A percentile compares a stretch with the other conserved stretches of the same genome.
phyloP scores from a whole-genome alignment of 306 rosid species.

The Senna tora region DNA sequence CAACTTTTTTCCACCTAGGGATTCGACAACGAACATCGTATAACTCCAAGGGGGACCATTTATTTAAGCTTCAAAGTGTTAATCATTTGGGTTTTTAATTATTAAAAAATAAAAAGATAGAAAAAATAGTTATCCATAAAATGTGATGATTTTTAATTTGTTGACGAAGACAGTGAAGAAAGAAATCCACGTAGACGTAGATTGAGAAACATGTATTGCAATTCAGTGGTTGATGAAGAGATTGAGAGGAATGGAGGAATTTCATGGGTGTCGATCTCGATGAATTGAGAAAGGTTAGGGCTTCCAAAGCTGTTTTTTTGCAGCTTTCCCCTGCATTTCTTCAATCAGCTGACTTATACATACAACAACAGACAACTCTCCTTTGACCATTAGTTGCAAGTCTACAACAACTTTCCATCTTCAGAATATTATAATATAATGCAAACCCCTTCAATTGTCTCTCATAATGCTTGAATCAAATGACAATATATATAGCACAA shows the following conservation, averaged over 20 bases:
- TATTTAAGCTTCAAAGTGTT: conserved; percentile 32
- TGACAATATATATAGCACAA: conserved; percentile 15
- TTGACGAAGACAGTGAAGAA: conserved; percentile 16
- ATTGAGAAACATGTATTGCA: conserved; percentile 19
- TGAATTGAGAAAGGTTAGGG: conserved; percentile 10
- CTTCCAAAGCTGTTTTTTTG: conserved; percentile 38
- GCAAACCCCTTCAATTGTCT: conserved; percentile 2
- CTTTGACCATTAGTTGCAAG: conserved; percentile 33
- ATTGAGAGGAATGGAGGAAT: conserved; percentile 11
- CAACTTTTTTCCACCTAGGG: conserved; percentile 41
- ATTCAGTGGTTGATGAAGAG: conserved; percentile 24
- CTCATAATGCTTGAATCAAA: not conserved
- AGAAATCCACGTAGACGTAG: conserved; percentile 24
- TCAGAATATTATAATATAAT: not conserved
- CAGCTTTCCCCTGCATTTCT: conserved; percentile 9
- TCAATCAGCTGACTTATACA: not conserved
- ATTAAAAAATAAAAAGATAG: not conserved
- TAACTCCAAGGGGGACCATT: conserved; percentile 35
- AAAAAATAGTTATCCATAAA: no score
- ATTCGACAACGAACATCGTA: conserved; percentile 39
- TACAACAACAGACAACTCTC: conserved; percentile 10
- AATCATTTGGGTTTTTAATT: conserved; percentile 33
- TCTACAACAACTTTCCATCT: conserved; percentile 20
- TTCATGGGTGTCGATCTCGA: conserved; percentile 1
- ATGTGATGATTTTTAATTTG: no score